phyloP scores from a whole-genome alignment of 352 stramenopile genomes.

The Hyaloperonospora arabidopsidis region DNA sequence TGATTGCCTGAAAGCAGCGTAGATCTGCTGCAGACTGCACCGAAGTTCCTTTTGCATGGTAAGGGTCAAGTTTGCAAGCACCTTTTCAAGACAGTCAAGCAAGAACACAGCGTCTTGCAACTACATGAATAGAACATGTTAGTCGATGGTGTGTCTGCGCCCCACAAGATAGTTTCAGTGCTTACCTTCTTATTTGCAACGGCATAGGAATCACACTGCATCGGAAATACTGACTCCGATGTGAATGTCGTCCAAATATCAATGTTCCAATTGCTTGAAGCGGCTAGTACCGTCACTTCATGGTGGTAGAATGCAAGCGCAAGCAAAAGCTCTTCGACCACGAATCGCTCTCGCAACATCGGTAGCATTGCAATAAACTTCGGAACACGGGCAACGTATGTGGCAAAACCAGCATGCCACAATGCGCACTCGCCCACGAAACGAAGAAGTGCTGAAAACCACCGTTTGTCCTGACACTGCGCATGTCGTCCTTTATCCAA shows the following conservation, averaged over 20 bases:
- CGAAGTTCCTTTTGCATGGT: slow-evolving; percentile 24
- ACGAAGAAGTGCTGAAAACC: slow-evolving; percentile 38
- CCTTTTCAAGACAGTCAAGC: slow-evolving; percentile 30
- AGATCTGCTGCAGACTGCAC: slow-evolving; percentile 28
- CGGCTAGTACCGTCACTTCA: slow-evolving; percentile 9
- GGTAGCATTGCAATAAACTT: slow-evolving; percentile 31
- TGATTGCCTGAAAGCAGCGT: slow-evolving; percentile 16
- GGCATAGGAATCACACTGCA: slow-evolving; percentile 24
- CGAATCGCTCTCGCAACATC: slow-evolving; percentile 15
- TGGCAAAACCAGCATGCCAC: slow-evolving; percentile 39
- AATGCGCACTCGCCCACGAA: slow-evolving; percentile 42
- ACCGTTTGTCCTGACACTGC: slow-evolving; percentile 15
- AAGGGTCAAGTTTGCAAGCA: slow-evolving; percentile 11
- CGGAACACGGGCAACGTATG: slow-evolving; percentile 35
- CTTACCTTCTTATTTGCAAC: slow-evolving; percentile 37
- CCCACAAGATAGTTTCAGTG: neutral
- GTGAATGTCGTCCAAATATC: slow-evolving; percentile 29
- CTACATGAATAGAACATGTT: slow-evolving; percentile 12
- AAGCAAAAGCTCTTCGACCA: slow-evolving; percentile 34
- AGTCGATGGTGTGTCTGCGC: neutral
- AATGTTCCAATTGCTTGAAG: neutral
- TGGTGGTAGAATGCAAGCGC: slow-evolving; percentile 38
- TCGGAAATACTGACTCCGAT: slow-evolving; percentile 24
- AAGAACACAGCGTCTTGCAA: slow-evolving; percentile 34
- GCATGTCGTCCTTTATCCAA: slow-evolving; percentile 3